Base-by-base conservation (phyloP, 1,284 basidiomycete genomes). In the Macrocybe sp. region DNA sequence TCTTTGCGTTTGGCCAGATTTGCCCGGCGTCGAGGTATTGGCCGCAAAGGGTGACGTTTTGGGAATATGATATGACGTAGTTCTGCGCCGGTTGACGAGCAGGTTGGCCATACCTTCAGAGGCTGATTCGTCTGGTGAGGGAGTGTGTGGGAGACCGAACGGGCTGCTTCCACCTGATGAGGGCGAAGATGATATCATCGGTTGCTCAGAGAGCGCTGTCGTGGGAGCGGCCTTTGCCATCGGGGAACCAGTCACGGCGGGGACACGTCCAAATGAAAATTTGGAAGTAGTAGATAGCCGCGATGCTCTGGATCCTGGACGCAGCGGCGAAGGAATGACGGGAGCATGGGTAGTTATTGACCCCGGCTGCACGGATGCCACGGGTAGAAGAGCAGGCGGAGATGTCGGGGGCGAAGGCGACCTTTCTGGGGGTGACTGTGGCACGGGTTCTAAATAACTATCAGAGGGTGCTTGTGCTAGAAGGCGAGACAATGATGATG, bases 401-500 rank as follows among this genome's bases (percentile, higher is more conserved):
- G 65, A 64, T 8, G 59, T 58, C 33, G 64, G 55, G 36, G 69
- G 64, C 30, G 67, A 63, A 12, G 62, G 58, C 14, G 58, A 54
- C 49, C 53, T 58, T 38, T 41, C 49, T 37, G 59, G 56, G 16
- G 28, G 16, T 29, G 64, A 56, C 12, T 61, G 56, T 16, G 65
- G 59, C 34, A 61, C 52, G 1, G 58, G 55, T 10, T 68, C 69
- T 8, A 67, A 52, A 10, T 57, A 52, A 11, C 53, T 55, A 45
- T 81, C 78, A 7, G 67, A 59, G 5, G 73, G 67, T 10, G 86
- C 87, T 55, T 89, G 86, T 0, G 86, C 87, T 22, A 89, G 69
- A 5, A 89, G 67, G 33, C 83, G 77, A 10, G 86, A 89, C 51
- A 89, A 68, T 4, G 86, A 88, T 5, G 86, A 89, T 1, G 81